A percentile compares a stretch with the other conserved stretches of the same genome.
Conservation (phyloP, 345 rosid genomes). For the Anastatica hierochuntica region DNA sequence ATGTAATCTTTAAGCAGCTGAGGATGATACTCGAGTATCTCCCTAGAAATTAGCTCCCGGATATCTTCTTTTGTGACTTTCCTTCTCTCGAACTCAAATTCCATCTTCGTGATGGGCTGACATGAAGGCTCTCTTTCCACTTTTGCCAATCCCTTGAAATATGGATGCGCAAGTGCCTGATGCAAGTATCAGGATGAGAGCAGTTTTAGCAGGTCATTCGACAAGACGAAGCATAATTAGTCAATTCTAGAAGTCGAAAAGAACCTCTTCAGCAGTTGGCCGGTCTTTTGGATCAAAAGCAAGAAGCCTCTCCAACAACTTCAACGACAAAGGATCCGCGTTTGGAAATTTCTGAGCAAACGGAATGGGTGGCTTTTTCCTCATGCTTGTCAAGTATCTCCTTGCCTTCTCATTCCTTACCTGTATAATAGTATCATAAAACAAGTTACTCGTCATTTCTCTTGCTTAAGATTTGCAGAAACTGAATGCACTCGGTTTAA, state of each 20-base stretch:
- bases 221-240: background rate
- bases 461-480: background rate
- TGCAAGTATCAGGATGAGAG: slow-evolving; percentile 5
- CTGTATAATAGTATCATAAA: slow-evolving; percentile 31
- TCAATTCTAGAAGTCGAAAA: slow-evolving; percentile 6
- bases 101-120: slow-evolving; percentile 92
- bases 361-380: slow-evolving; percentile 73
- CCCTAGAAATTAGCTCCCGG: too few species aligned
- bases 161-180: slow-evolving; percentile 86
- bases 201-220: background rate
- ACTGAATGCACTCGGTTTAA: background rate
- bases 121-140: slow-evolving; percentile 93
- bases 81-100: slow-evolving; percentile 91
- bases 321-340: slow-evolving; percentile 72
- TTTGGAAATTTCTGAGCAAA: slow-evolving; percentile 70
- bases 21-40: too few species aligned
- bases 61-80: too few species aligned
- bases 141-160: slow-evolving; percentile 80
- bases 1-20: slow-evolving; percentile 74
- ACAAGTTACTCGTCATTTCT: background rate
- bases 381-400: slow-evolving; percentile 87
- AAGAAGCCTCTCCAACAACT: slow-evolving; percentile 63
- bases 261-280: slow-evolving; percentile 86
- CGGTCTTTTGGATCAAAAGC: slow-evolving; percentile 93
- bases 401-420: slow-evolving; percentile 94